A percentile compares a stretch with the other conserved stretches of the same genome.
Conservation (phyloP, 2,329 filamentous ascomycete genomes). For the Bipolaris victoriae region DNA sequence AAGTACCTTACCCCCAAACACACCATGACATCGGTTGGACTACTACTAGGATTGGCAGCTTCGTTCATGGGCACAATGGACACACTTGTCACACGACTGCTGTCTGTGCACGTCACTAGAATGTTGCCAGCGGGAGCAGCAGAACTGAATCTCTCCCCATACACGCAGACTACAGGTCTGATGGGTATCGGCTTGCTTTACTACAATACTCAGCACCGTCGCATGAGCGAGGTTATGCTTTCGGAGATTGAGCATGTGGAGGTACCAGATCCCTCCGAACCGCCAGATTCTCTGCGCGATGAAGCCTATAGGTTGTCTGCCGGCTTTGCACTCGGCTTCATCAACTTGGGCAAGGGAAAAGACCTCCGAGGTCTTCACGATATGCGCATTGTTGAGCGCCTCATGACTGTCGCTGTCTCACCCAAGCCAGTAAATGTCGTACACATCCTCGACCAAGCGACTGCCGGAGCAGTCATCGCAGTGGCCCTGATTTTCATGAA, state of each 20-base stretch:
- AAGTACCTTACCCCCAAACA: conserved; percentile 99
- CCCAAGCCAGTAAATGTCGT: conserved; percentile 91
- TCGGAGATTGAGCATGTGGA: conserved; percentile 93
- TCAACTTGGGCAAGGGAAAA: conserved; percentile 90
- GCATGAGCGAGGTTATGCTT: conserved; percentile 99
- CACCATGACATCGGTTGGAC: conserved; percentile 96
- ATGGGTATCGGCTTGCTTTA: conserved; percentile 97
- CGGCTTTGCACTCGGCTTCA: conserved; percentile 89
- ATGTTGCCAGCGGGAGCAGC: conserved; percentile 93
- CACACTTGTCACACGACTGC: conserved; percentile 85
- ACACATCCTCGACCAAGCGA: conserved; percentile 90
- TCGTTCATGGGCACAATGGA: conserved; percentile 98
- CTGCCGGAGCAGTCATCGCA: conserved; percentile 89
- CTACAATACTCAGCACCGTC: conserved; percentile 91
- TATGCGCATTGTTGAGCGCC: conserved; percentile 88
- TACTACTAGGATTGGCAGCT: conserved; percentile 89
- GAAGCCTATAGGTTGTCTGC: conserved; percentile 97
- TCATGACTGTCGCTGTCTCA: conserved; percentile 83
- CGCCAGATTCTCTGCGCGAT: conserved; percentile 80
- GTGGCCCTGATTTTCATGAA: conserved; percentile 96
- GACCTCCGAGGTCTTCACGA: conserved; percentile 89
- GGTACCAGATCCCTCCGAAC: conserved; percentile 70
- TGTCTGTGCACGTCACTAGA: conserved; percentile 94
- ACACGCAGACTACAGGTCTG: conserved; percentile 93
- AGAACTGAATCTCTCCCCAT: conserved; percentile 88